A percentile compares a stretch with the other conserved stretches of the same genome.
phyloP scores from a whole-genome alignment of 305 asterid genomes.

The Fraxinus baroniana region DNA sequence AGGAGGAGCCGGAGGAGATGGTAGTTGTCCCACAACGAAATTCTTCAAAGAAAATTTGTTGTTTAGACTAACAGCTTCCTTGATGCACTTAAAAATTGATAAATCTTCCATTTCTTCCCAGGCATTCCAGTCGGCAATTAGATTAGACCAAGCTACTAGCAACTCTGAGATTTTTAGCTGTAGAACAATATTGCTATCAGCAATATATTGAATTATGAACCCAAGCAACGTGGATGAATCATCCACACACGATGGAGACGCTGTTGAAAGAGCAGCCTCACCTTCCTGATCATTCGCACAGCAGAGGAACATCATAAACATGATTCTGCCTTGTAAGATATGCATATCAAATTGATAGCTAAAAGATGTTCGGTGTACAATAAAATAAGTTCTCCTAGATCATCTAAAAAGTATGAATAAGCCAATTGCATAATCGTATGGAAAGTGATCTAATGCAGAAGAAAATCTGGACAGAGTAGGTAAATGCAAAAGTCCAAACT shows the following conservation, averaged over 20 bases:
- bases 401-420: not conserved
- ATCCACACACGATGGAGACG: slow-evolving; percentile 31
- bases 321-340: not conserved
- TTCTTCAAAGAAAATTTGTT: slow-evolving; percentile 27
- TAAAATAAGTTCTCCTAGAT: not conserved
- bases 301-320: slow-evolving; percentile 4
- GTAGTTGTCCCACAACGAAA: slow-evolving; percentile 28
- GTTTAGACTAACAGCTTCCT: slow-evolving; percentile 34
- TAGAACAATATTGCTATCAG: slow-evolving; percentile 24
- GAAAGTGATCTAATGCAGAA: not conserved
- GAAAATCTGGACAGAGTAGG: not conserved
- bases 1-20: slow-evolving; percentile 36
- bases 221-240: slow-evolving; percentile 39
- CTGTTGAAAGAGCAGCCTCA: slow-evolving; percentile 16
- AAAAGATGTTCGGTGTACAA: not conserved
- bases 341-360: not conserved
- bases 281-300: slow-evolving; percentile 32
- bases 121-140: slow-evolving; percentile 44
- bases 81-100: slow-evolving; percentile 39
- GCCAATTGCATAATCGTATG: not conserved
- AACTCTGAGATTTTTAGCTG: slow-evolving; percentile 34
- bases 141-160: slow-evolving; percentile 42
- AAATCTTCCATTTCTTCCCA: slow-evolving; percentile 50
- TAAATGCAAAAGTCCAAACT: not conserved
- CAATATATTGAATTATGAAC: slow-evolving; percentile 35